Conservation (phyloP, 2,329 filamentous ascomycete species). For the Paramyrothecium roridum region DNA sequence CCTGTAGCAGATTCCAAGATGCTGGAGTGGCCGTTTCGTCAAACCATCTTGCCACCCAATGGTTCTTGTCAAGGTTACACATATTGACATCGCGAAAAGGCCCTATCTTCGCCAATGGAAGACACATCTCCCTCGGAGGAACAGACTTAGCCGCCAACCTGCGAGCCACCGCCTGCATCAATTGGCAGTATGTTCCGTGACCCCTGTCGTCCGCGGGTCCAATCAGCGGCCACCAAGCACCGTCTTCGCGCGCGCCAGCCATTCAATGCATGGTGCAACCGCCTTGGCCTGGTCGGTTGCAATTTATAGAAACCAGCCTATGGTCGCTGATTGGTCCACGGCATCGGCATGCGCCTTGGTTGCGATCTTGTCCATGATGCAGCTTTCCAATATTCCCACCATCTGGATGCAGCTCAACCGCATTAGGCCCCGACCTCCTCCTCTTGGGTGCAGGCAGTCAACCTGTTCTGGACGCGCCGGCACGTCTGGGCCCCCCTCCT, state of each 20-base stretch:
- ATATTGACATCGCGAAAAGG: not conserved
- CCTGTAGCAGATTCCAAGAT: not conserved
- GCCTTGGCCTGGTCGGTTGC: constrained; percentile 18
- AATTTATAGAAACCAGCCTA: constrained; percentile 30
- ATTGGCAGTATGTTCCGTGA: constrained; percentile 11
- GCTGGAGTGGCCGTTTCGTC: not conserved
- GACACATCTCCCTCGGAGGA: not conserved
- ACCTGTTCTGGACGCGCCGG: constrained; percentile 12
- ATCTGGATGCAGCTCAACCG: constrained; percentile 12
- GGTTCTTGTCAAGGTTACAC: not conserved
- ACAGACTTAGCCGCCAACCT: constrained; percentile 19
- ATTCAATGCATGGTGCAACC: constrained; percentile 16
- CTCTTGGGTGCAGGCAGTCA: constrained; percentile 17
- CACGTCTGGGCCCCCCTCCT: constrained; percentile 9
- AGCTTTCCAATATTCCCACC: constrained; percentile 15
- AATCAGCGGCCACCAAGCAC: constrained; percentile 17
- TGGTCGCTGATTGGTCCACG: constrained; percentile 26
- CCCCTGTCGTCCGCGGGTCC: constrained; percentile 10
- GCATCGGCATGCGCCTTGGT: constrained; percentile 13
- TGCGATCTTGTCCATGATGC: constrained; percentile 14
- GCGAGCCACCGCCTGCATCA: constrained; percentile 5
- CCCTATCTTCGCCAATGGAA: not conserved
- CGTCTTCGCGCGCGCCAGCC: constrained; percentile 38
- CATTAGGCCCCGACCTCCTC: constrained; percentile 14
- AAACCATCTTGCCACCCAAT: not conserved